These are phyloP conservation scores for Adansonia digitata DNA, from an alignment of 345 rosid genomes.

Conservation along the genomic window DNA sequence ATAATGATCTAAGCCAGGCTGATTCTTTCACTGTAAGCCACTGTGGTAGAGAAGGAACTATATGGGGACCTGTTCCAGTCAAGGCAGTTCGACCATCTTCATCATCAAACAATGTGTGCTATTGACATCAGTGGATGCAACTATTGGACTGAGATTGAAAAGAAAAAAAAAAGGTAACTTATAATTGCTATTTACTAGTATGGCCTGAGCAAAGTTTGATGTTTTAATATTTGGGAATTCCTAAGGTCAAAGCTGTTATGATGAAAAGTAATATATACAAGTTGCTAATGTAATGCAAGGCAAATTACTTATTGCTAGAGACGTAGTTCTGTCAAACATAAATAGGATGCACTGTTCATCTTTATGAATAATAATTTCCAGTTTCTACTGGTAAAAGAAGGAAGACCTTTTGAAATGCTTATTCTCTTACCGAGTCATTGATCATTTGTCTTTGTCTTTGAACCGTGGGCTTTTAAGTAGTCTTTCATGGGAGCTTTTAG, in stretches of 20 bases:
- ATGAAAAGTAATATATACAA: neutral
- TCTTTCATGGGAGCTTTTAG: too few relatives aligned
- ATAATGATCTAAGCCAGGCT: slow-evolving; percentile 14
- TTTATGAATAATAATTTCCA: neutral
- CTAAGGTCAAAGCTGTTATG: neutral
- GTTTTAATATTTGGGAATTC: neutral
- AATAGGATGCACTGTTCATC: neutral
- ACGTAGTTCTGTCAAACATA: neutral
- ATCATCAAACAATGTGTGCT: slow-evolving; percentile 38
- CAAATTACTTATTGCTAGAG: neutral
- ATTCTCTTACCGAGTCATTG: too few relatives aligned
- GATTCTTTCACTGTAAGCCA: slow-evolving; percentile 19
- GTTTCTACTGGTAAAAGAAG: neutral
- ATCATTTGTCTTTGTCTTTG: too few relatives aligned
- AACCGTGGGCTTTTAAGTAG: too few relatives aligned
- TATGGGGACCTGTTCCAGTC: slow-evolving; percentile 13
- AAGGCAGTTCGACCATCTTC: slow-evolving; percentile 14
- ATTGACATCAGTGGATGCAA: slow-evolving; percentile 14
- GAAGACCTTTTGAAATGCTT: neutral
- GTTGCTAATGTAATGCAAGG: neutral
- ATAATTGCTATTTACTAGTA: too few relatives aligned
- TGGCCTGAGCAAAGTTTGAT: neutral
- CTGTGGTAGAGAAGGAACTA: slow-evolving; percentile 34
- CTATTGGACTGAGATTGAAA: neutral
- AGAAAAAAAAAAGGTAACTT: neutral